Conservation (phyloP, 2,329 filamentous ascomycete species). For the Sclerotiophoma versabilis region DNA sequence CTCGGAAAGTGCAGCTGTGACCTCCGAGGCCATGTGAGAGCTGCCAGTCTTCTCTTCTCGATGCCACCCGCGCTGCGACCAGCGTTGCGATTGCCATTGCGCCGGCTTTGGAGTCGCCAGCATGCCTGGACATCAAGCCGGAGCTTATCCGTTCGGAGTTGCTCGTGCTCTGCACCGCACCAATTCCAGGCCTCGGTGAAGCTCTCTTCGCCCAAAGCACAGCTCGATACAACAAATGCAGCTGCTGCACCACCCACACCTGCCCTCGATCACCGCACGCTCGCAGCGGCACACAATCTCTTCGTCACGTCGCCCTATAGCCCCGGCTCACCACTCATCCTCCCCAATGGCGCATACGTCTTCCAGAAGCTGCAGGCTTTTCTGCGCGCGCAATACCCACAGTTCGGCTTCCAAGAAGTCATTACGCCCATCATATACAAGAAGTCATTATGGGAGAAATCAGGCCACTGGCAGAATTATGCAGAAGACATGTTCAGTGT, state of each 20-base stretch:
- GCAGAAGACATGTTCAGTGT: slow-evolving; percentile 93
- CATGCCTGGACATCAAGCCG: neutral
- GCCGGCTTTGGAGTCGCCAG: slow-evolving; percentile 17
- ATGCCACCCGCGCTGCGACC: slow-evolving; percentile 42
- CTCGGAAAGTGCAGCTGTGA: slow-evolving; percentile 29
- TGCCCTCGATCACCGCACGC: slow-evolving; percentile 58
- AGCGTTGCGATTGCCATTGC: slow-evolving; percentile 18
- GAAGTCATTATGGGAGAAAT: slow-evolving; percentile 83
- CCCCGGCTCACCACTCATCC: slow-evolving; percentile 83
- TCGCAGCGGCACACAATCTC: slow-evolving; percentile 69
- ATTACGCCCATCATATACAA: slow-evolving; percentile 93
- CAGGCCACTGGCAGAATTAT: slow-evolving; percentile 88
- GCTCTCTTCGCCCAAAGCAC: slow-evolving; percentile 28
- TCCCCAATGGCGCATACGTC: slow-evolving; percentile 80
- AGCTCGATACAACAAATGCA: slow-evolving; percentile 40
- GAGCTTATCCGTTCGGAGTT: too few species aligned
- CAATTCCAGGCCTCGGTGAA: slow-evolving; percentile 34
- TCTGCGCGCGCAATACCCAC: slow-evolving; percentile 80
- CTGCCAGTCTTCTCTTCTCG: slow-evolving; percentile 32
- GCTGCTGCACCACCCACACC: slow-evolving; percentile 46
- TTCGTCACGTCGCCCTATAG: slow-evolving; percentile 82
- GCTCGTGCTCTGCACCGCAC: slow-evolving; percentile 46
- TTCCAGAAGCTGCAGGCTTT: slow-evolving; percentile 86
- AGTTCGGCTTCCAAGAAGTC: slow-evolving; percentile 87
- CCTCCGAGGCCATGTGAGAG: slow-evolving; percentile 15